A percentile compares a stretch with the other conserved stretches of the same genome.
phyloP scores from a whole-genome alignment of 495 filamentous ascomycete genomes.

The Penicillium cosmopolitanum region DNA sequence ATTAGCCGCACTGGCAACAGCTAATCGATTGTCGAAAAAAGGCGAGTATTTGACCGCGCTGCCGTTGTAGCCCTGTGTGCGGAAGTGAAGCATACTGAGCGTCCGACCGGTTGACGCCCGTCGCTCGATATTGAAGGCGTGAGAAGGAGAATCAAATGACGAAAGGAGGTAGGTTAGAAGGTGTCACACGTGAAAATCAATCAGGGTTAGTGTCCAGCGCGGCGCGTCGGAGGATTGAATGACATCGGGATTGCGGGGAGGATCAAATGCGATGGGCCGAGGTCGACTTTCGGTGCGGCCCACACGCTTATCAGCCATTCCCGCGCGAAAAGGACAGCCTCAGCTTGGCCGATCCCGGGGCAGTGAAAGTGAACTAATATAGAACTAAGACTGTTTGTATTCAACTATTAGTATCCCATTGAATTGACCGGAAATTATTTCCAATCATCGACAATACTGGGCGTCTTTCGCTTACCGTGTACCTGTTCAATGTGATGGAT shows the following conservation, averaged over 20 bases:
- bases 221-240: constrained; percentile 3
- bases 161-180: constrained; percentile 1
- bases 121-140: constrained; percentile 5
- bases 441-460: too few species aligned
- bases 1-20: constrained; percentile 83
- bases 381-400: too few species aligned
- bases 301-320: constrained; percentile 14
- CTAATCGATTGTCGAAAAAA: constrained; percentile 93
- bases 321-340: constrained; percentile 2
- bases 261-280: constrained; percentile 26
- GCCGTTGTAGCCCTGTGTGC: constrained; percentile 90
- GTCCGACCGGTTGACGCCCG: constrained; percentile 17
- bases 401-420: too few species aligned
- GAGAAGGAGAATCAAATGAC: constrained; percentile 2
- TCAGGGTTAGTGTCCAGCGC: not conserved
- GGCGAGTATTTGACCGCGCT: constrained; percentile 96
- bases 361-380: too few species aligned
- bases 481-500: too few species aligned
- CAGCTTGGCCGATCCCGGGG: too few species aligned
- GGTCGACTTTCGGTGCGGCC: constrained; percentile 13
- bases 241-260: constrained; percentile 25
- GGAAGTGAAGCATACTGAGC: constrained; percentile 81
- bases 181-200: constrained; percentile 20
- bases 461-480: too few species aligned
- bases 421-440: too few species aligned